Evolutionary conservation across 2,329 filamentous ascomycete genomes (phyloP).

Genomic region (Penicillium sclerotiorum): DNA sequence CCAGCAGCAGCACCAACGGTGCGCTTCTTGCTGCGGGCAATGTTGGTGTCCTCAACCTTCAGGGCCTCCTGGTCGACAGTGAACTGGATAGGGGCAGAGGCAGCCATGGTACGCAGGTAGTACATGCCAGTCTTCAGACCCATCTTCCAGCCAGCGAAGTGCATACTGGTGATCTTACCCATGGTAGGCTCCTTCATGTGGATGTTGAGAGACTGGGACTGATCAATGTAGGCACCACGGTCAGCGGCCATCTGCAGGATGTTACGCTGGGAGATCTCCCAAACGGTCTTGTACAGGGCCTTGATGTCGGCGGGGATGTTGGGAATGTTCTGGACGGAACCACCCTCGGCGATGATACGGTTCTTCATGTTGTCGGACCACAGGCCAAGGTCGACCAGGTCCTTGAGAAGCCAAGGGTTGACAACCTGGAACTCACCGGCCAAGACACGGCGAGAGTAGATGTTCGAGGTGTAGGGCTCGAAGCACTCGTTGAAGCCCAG

Average conservation of each 20-base stretch:
- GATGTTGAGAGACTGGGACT: constrained; percentile 98
- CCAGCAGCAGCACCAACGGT: constrained; percentile 60
- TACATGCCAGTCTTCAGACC: constrained; percentile 99
- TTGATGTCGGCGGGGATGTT: constrained; percentile 97
- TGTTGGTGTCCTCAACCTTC: constrained; percentile 79
- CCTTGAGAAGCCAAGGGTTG: constrained; percentile 98
- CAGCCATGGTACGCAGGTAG: constrained; percentile 97
- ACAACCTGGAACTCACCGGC: constrained; percentile 99
- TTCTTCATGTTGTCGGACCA: constrained; percentile 99
- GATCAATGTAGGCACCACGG: constrained; percentile 97
- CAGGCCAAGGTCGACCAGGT: constrained; percentile 94
- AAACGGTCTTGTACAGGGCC: constrained; percentile 97
- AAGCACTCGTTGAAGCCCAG: constrained; percentile 99
- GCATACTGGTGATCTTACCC: constrained; percentile 99
- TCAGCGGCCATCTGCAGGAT: constrained; percentile 98
- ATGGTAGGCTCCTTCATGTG: constrained; percentile 99
- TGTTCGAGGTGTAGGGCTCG: constrained; percentile 99
- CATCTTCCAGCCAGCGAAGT: constrained; percentile 98
- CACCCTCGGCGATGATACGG: constrained; percentile 95
- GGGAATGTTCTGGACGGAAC: constrained; percentile 94
- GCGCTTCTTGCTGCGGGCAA: constrained; percentile 71
- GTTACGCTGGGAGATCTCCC: constrained; percentile 95
- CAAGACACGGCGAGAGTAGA: constrained; percentile 96
- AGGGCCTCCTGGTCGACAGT: constrained; percentile 97
- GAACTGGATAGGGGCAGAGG: constrained; percentile 96